Percentiles rank a stretch among this genome's conserved stretches.
These are phyloP conservation scores for Maudiozyma saulgeensis DNA, from an alignment of 805 yeast genomes.

Conservation along the genomic window DNA sequence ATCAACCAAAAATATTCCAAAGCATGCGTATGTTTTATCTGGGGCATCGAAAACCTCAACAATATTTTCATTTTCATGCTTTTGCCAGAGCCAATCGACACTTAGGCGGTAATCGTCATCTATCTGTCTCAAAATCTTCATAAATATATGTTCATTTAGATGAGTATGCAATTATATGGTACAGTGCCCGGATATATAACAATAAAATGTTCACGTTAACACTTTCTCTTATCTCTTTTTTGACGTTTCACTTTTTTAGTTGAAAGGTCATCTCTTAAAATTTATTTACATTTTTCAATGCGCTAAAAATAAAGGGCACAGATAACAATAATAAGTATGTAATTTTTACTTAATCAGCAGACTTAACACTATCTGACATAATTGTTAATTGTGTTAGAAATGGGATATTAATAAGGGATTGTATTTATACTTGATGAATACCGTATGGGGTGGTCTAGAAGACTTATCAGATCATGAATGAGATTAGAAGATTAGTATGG, in stretches of 20 bases:
- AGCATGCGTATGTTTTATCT: constrained; percentile 16
- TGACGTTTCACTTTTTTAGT: no score
- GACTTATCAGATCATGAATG: constrained; percentile 11
- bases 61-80: constrained; percentile 10
- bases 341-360: background rate
- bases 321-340: background rate
- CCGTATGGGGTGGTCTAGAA: no score
- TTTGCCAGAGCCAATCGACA: constrained; percentile 19
- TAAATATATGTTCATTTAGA: background rate
- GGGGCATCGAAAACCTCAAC: constrained; percentile 14
- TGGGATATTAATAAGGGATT: no score
- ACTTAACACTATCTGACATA: no score
- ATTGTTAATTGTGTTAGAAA: no score
- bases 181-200: no score
- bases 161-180: no score
- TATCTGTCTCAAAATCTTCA: background rate
- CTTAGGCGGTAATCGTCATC: constrained; percentile 2
- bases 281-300: background rate
- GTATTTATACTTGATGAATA: no score
- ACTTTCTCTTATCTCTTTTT: no score
- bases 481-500: constrained; percentile 40
- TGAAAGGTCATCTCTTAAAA: background rate
- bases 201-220: no score
- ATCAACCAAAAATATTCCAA: constrained; percentile 24
- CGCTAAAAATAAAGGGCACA: background rate